Base-by-base conservation (phyloP, 2,329 filamentous ascomycete species). In the Cyanodermella asteris region DNA sequence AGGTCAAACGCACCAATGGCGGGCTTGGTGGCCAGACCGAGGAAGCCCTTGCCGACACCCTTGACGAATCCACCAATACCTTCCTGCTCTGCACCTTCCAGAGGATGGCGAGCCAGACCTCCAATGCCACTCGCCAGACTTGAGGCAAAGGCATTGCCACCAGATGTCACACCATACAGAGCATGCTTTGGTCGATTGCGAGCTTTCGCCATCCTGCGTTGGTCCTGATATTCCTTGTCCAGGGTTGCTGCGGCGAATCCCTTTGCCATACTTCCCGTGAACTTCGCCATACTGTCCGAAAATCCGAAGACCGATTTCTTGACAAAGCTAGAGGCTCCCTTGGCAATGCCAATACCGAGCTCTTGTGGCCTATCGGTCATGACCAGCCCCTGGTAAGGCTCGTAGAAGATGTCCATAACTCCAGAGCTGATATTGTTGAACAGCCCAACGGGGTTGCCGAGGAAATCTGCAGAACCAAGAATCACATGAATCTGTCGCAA, bases 231-330 rank as follows among this genome's bases (percentile, higher is more conserved):
- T 44, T 97, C 84, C 49, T 97, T 94, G 55, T 97, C 87, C 35
- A 97, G 64, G 5, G 84, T 93, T 11, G 87, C 87, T 17, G 82
- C 87, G 3, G 87, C 81, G 23, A 97, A 66, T 31, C 87, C 87
- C 53, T 97, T 97, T 37, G 82, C 90, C 49, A 97, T 75, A 47
- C 80, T 91, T 26, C 90, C 90, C 2, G 90, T 97, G 45, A 94
- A 77, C 45, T 97, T 97, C 38, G 82, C 87, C 54, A 97, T 82
- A 41, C 80, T 91, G 55, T 97, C 90, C 2, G 76, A 90, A 45
- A 97, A 77, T 22, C 87, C 90, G 48, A 91, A 97, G 7, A 97
- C 84, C 0, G 81, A 91, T 52, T 97, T 97, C 61, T 97, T 97
- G 37, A 93, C 76, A 42, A 97, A 94, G 35, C 80, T 91, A 1